Evolutionary conservation across 225 moss, liverwort and hornwort species (phyloP), one percentile per base, ranked within the genome.

Genomic region (Bryoerythrophyllum caledonicum): DNA sequence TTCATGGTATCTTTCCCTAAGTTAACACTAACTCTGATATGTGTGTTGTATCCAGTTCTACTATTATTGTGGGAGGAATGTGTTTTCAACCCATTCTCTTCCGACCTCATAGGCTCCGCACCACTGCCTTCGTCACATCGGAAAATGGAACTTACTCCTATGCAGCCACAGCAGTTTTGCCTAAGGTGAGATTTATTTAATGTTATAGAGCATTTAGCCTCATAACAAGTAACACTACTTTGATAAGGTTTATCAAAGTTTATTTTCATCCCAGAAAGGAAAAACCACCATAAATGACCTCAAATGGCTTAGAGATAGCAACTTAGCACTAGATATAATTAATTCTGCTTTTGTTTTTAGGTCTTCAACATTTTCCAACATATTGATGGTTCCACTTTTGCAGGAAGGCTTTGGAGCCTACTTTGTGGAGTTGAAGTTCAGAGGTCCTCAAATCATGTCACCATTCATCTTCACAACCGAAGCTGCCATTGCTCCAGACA

Each of bases 391-490:
- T 56, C 7, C 26, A 30, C 19, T 68, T 80, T 77, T 67, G 1
- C 90, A 96, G 94, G 89, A 91, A 71, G 90, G 94, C 7, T 99
- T 85, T 72, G 94, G 94, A 74, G 94, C 97, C 35, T 99, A 93
- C 83, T 99, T 84, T 73, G 94, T 93, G 83, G 94, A 94, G 88
- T 78, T 99, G 82, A 83, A 82, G 71, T 99, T 94, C 81, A 73
- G 72, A 26, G 94, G 97, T 73, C 91, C 94, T 8, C 87, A 84
- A 71, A 52, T 20, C 21, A 74, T 73, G 10, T 82, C 75, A 57
- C 91, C 94, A 6, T 94, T 94, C 56, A 75, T 89, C 37, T 84
- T 99, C 85, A 93, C 94, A 60, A 99, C 97, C 23, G 90, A 84
- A 75, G 93, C 86, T 43, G 82, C 88, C 9, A 82, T 99, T 76